Conservation (phyloP, 331 rosid species). For the Cydonia oblonga region DNA sequence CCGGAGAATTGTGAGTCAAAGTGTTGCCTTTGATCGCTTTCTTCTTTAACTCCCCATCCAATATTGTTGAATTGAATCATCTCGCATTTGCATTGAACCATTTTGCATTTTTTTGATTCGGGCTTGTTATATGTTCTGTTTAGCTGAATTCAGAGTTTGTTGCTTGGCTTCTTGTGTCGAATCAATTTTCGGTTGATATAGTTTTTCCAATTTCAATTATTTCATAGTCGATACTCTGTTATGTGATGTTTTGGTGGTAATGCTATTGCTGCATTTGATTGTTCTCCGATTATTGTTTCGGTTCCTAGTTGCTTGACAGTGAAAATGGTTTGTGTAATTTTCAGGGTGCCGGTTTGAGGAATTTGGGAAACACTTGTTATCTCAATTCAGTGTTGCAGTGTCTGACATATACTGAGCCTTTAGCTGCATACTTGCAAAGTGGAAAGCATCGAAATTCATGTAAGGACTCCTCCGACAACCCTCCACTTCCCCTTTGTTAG, state of each 20-base stretch:
- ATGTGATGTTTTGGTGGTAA: background rate
- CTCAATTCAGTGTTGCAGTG: conserved; percentile 87
- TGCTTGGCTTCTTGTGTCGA: background rate
- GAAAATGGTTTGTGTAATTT: conserved; percentile 3
- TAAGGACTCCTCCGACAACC: conserved; percentile 17
- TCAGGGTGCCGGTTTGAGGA: conserved; percentile 83
- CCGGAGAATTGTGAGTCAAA: conserved; percentile 61
- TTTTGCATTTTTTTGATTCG: too few relatives aligned
- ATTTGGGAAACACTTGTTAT: conserved; percentile 80
- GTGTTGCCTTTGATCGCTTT: background rate
- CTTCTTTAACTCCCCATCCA: background rate
- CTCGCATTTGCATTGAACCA: too few relatives aligned
- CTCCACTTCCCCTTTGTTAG: background rate
- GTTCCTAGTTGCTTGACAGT: background rate
- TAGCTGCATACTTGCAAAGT: conserved; percentile 92
- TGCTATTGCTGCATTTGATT: background rate
- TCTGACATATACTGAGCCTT: conserved; percentile 85
- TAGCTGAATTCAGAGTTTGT: background rate
- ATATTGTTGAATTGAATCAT: background rate
- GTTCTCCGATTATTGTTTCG: background rate
- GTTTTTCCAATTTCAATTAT: background rate
- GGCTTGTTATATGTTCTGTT: background rate
- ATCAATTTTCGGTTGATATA: background rate
- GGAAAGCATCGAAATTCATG: conserved; percentile 90
- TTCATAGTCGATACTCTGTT: background rate